Evolutionary conservation across 1,284 basidiomycete genomes (phyloP).

Genomic region (Ceratobasidium papillatum): DNA sequence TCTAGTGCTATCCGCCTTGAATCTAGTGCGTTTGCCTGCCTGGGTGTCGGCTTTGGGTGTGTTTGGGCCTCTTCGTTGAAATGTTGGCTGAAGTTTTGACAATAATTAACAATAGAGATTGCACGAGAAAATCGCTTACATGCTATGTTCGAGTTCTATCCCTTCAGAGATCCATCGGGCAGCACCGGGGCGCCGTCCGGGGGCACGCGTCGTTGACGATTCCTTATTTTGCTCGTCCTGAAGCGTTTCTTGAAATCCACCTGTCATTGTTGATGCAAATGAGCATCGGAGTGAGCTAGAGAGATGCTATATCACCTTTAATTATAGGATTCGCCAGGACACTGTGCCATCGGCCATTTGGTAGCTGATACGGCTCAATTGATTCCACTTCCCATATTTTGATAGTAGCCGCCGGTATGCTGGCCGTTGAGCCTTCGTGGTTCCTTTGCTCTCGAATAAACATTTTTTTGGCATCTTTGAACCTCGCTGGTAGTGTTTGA

Average conservation of each 20-base stretch:
- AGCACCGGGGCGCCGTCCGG: neutral
- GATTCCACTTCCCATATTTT: neutral
- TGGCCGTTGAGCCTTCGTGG: neutral
- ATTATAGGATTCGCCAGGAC: neutral
- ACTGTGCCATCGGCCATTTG: constrained; percentile 7
- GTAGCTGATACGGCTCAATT: neutral
- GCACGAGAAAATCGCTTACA: neutral
- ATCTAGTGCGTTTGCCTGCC: neutral
- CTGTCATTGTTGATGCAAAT: neutral
- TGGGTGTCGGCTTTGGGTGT: neutral
- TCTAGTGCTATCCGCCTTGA: neutral
- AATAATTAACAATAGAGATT: no score
- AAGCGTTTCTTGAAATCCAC: neutral
- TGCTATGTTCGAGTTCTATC: constrained; percentile 12
- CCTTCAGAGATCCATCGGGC: neutral
- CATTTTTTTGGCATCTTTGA: neutral
- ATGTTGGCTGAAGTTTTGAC: no score
- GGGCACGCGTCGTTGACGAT: neutral
- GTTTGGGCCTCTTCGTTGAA: no score
- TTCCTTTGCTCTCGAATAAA: neutral
- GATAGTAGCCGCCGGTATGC: neutral
- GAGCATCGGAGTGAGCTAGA: neutral
- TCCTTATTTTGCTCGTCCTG: neutral
- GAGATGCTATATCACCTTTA: neutral
- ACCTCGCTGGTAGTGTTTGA: neutral